Base-by-base conservation (phyloP, 768 basidiomycete genomes). In the Hygrophoropsis aurantiaca region DNA sequence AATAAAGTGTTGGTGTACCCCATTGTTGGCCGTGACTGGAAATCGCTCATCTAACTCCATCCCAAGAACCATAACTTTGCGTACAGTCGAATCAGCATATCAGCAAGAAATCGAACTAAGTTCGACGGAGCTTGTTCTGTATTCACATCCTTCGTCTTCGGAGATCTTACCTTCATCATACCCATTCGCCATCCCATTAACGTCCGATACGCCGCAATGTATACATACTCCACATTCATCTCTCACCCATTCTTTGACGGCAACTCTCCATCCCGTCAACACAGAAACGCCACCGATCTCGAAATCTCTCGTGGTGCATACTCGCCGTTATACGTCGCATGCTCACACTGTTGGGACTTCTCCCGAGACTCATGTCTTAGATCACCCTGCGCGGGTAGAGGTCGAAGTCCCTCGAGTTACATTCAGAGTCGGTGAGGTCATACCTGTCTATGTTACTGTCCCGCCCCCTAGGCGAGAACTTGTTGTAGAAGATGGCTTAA, bases 121-220 rank as follows among this genome's bases (percentile, higher is more conserved):
- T 32, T 68, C 66, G 23, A 75, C 76, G 10, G 80, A 85, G 49
- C 58, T 81, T 38, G 75, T 79, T 49, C 68, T 90, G 35, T 82
- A 75, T 52, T 73, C 78, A 7, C 67, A 72, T 36, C 64, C 70
- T 13, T 63, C 58, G 9, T 54, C 65, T 34, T 58, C 73, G 40
- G 52, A 59, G 39, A 57, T 69, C 16, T 69, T 84, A 47, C 85
- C 86, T 4, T 74, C 82, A 2, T 77, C 79, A 18, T 79, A 86
- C 50, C 82, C 85, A n/a, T 94, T 94, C 66, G 80, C 88, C 30
- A 82, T 94, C 50, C 88, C 87, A 10, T 74, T 94, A 43, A 79
- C 75, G 49, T 67, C 79, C 34, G 92, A 94, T 65, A 82, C 87
- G 5, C 92, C 92, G 0, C 88, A 93, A 62, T 89, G 87, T 33